Base-by-base conservation (phyloP, 805 yeast genomes). In the Ogataea chonburiensis region DNA sequence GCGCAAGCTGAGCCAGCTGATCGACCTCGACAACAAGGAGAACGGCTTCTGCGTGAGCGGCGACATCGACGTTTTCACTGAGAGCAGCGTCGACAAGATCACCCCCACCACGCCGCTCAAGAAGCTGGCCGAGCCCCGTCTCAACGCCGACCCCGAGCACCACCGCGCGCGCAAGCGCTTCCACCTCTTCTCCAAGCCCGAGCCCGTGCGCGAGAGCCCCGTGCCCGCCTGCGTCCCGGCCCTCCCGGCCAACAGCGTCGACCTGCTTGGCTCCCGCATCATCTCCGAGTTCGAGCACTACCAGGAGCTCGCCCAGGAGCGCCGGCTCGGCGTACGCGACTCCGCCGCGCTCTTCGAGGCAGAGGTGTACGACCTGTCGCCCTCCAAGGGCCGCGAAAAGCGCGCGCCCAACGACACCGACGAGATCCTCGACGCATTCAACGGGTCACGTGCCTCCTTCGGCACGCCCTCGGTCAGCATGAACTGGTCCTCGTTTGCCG, bases 21-120 rank as follows among this genome's bases (percentile, higher is more conserved):
- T 35, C 5, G 43, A 45, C 2, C 46, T 42, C 13, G 48, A 44
- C 7, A 34, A 49, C 28, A 48, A 46, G 16, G 52, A 52, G 15
- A 48, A 46, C 30, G 80, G 79, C 2, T 75, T 75, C 49, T 59
- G 73, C 3, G 63, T 71, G 14, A 72, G 66, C 45, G 81, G 81
- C 12, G 59, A 64, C 33, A 55, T 75, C 30, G 67, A 65, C 58
- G 50, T 81, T 46, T 54, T 86, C 79, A 24, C 57, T 39, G 54
- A 71, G 43, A 52, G 78, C 53, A 49, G 67, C 50, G 59, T 71
- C 46, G 29, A 57, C 47, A 45, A 52, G 21, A 67, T 83, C 10
- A 58, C 77, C 5, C 87, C 89, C 3, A 75, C 80, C 3, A 81
- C 88, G 0, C 89, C 86, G 0, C 77, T 76, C 7, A 80, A 73